Evolutionary conservation across 2,329 filamentous ascomycete species (phyloP).

Genomic region (Aspergillus pseudoterreus): DNA sequence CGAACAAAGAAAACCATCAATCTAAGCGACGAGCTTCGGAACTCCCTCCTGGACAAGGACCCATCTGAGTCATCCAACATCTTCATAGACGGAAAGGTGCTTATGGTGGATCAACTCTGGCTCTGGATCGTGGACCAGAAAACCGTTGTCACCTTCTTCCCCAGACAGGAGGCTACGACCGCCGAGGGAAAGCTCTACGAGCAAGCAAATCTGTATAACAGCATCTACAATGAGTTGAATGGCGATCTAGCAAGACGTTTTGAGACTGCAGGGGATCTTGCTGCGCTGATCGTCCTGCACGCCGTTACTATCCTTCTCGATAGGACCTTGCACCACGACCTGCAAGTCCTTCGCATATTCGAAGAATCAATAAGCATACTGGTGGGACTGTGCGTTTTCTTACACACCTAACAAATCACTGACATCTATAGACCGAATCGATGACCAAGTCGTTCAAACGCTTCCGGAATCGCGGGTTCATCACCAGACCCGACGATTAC

Average conservation of each 20-base stretch:
- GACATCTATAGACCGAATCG: conserved; percentile 51
- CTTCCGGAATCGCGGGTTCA: conserved; percentile 58
- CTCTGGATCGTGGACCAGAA: conserved; percentile 42
- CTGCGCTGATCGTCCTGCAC: conserved; percentile 59
- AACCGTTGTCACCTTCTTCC: conserved; percentile 33
- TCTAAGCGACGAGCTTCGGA: conserved; percentile 36
- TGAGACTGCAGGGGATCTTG: conserved; percentile 60
- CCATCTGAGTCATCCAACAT: conserved; percentile 9
- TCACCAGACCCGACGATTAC: conserved; percentile 35
- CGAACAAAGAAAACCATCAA: conserved; percentile 52
- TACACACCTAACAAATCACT: not conserved
- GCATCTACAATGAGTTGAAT: conserved; percentile 64
- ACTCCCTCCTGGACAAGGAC: conserved; percentile 35
- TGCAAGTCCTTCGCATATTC: conserved; percentile 63
- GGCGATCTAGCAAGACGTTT: conserved; percentile 61
- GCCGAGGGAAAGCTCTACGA: conserved; percentile 32
- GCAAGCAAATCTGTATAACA: conserved; percentile 59
- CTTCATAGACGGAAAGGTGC: conserved; percentile 43
- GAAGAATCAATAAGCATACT: conserved; percentile 63
- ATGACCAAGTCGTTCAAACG: conserved; percentile 61
- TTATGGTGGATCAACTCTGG: conserved; percentile 69
- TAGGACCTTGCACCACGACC: conserved; percentile 55
- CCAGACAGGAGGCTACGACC: conserved; percentile 31
- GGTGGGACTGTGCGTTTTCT: conserved; percentile 33
- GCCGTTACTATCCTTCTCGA: conserved; percentile 61